phyloP scores from a whole-genome alignment of 1,139 yeast species.

The Yamadazyma oceani region DNA sequence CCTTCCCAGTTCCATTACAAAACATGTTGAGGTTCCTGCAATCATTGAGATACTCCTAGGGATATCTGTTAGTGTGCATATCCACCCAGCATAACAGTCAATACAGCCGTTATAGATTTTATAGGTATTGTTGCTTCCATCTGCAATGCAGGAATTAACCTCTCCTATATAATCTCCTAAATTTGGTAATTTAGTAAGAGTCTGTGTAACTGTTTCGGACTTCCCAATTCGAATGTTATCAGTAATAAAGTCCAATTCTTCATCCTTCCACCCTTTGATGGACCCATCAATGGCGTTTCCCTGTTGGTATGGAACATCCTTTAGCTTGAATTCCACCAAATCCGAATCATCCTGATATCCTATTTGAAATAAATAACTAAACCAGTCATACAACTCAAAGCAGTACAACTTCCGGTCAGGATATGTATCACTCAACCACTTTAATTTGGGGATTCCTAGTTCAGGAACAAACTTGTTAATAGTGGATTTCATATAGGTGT shows the following conservation, averaged over 20 bases:
- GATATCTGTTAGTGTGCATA: conserved; percentile 27
- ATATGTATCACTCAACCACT: conserved; percentile 31
- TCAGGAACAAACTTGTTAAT: conserved; percentile 56
- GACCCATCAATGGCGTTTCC: conserved; percentile 52
- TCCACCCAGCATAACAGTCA: conserved; percentile 60
- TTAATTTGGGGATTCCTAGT: conserved; percentile 56
- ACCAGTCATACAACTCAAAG: conserved; percentile 55
- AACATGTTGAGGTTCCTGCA: conserved; percentile 65
- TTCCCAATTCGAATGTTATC: conserved; percentile 20
- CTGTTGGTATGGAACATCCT: conserved; percentile 8
- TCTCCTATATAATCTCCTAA: conserved; percentile 25
- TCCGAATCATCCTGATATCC: conserved; percentile 16
- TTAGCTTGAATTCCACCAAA: conserved; percentile 11
- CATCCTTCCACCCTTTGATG: conserved; percentile 51
- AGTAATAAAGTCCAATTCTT: conserved; percentile 23
- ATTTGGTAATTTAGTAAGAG: conserved; percentile 9
- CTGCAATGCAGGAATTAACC: conserved; percentile 7
- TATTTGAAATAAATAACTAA: conserved; percentile 37
- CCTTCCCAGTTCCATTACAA: conserved; percentile 29
- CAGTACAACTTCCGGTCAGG: conserved; percentile 29
- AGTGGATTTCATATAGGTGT: conserved; percentile 20
- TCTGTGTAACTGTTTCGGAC: conserved; percentile 9
- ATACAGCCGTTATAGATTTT: conserved; percentile 49
- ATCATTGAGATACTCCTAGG: conserved; percentile 42
- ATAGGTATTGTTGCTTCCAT: conserved; percentile 2